A percentile compares a stretch with the other conserved stretches of the same genome.
Evolutionary conservation across 2,329 filamentous ascomycete species (phyloP).

Genomic region (Ascocoryne sarcoides): DNA sequence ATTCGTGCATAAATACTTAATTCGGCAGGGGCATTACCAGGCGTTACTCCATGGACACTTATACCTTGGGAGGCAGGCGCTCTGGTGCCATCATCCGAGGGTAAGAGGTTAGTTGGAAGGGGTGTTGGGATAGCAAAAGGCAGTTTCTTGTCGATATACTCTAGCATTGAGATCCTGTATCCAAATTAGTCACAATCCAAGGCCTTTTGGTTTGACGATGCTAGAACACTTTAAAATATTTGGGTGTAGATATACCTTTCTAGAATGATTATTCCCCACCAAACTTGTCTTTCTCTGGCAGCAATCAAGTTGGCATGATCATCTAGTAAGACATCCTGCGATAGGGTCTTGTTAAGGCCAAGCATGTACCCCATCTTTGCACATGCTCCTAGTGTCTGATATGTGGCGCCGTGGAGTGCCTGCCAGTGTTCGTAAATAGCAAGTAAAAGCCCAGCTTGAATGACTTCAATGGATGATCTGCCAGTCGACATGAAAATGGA

Average conservation of each 20-base stretch:
- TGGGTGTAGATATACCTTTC: neutral
- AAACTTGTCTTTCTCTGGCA: neutral
- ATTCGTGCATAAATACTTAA: conserved; percentile 3
- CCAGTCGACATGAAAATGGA: conserved; percentile 4
- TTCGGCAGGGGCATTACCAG: neutral
- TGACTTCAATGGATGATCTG: conserved; percentile 6
- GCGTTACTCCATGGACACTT: neutral
- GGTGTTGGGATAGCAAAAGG: conserved; percentile 4
- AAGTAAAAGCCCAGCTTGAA: conserved; percentile 10
- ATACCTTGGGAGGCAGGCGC: neutral
- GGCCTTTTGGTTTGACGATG: too few species aligned
- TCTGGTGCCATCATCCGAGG: neutral
- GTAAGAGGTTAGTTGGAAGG: neutral
- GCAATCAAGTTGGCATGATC: neutral
- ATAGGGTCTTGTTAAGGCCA: conserved; percentile 8
- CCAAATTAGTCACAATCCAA: neutral
- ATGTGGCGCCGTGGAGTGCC: conserved; percentile 4
- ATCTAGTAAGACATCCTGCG: neutral
- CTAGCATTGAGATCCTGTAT: conserved; percentile 2
- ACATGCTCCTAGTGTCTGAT: conserved; percentile 7
- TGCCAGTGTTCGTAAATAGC: conserved; percentile 11
- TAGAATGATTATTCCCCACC: conserved; percentile 2
- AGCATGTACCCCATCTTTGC: conserved; percentile 9
- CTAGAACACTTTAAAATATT: neutral
- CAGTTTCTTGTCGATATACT: conserved; percentile 3